These are phyloP conservation scores for Acanthamoeba culbertsoni DNA, from an alignment of 208 protist genomes.

Conservation along the genomic window DNA sequence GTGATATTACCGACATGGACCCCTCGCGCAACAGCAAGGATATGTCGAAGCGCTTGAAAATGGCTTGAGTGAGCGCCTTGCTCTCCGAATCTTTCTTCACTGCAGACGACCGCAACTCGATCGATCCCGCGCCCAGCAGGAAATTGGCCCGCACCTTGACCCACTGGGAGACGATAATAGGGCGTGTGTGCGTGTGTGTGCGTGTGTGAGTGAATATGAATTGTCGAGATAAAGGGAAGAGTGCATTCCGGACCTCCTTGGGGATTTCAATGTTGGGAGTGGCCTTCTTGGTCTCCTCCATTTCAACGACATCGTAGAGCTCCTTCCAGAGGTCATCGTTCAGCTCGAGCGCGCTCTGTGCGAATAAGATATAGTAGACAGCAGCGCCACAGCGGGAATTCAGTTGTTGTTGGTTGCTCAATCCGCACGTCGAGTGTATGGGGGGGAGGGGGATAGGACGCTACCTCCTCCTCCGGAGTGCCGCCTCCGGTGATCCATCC, in stretches of 20 bases:
- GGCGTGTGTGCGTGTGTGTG: too few species aligned
- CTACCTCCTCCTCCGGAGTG: background rate
- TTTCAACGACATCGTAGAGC: background rate
- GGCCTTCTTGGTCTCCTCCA: background rate
- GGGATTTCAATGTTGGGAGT: background rate
- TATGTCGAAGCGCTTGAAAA: conserved; percentile 24
- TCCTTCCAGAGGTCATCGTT: conserved; percentile 54
- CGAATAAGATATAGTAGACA: background rate
- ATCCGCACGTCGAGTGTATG: too few species aligned
- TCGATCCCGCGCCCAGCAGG: background rate
- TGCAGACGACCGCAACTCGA: background rate
- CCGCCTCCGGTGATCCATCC: background rate
- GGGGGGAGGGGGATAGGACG: too few species aligned
- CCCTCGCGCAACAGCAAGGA: background rate
- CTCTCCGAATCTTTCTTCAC: background rate
- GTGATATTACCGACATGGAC: conserved; percentile 40
- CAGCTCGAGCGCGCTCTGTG: background rate
- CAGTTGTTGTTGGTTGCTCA: too few species aligned
- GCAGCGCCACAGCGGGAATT: too few species aligned
- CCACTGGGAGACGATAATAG: too few species aligned
- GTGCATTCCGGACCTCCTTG: background rate
- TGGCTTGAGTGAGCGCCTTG: background rate
- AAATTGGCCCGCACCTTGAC: conserved; percentile 29
- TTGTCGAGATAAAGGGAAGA: too few species aligned
- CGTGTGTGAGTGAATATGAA: too few species aligned